Base-by-base conservation (phyloP, 805 yeast species). In the Teunomyces kruisii region DNA sequence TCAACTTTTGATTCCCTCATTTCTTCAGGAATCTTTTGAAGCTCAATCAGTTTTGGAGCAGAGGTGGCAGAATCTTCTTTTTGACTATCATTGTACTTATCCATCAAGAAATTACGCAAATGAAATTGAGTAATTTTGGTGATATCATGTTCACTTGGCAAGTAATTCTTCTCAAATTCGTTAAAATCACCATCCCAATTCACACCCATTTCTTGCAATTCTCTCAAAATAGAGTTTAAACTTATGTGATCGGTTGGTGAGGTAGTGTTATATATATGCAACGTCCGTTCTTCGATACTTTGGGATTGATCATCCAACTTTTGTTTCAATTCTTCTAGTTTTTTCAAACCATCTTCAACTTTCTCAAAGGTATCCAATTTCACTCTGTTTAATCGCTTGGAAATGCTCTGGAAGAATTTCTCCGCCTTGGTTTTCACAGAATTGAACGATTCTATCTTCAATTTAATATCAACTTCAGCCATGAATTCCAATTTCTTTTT, bases 71-170 rank as follows among this genome's bases (percentile, higher is more conserved):
- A 6, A 2, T 49, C 26, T 54, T 62, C 58, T 28, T 35, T 35
- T 24, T 35, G 38, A 14, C 15, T 19, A 10, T 52, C 45, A 36
- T 49, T 60, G 32, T 71, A 64, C 45, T 74, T 75, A 44, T 83
- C 90, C 56, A 79, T 65, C 53, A 92, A 83, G 40, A 91, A 74
- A 52, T 84, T 86, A 48, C 83, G 81, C 56, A 92, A 69, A 59
- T 92, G 98, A 54, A 84, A 84, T 3, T 96, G 86, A 1, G 99
- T 91, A 36, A 94, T 87, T 50, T 88, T 76, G 4, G 96, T 83
- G 53, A 94, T 87, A 74, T 94, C 99, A 56, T 84, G 88, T 62
- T 94, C 98, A 7, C 96, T 82, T 1, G 98, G 98, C 48, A 92
- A 75, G 58, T 78, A 94, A 15, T 75, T 75, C 36, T 76, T 76